A percentile compares a stretch with the other conserved stretches of the same genome.
These are phyloP conservation scores for Diaporthe batatas DNA, from an alignment of 2,329 filamentous ascomycete genomes.

Conservation along the genomic window DNA sequence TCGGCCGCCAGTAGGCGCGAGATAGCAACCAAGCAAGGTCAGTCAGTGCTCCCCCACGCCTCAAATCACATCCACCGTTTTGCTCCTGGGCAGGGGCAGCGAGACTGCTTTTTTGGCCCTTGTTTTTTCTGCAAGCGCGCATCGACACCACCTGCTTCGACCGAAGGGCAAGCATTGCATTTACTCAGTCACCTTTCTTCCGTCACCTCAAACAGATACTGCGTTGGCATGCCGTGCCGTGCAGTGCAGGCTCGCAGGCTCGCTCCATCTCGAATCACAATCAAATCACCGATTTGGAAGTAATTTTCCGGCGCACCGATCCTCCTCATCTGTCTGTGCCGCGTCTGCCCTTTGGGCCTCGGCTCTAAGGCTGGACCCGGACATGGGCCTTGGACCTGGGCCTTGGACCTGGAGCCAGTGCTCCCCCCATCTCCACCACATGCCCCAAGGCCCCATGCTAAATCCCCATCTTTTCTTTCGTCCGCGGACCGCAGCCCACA, in stretches of 20 bases:
- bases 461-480: constrained; percentile 29
- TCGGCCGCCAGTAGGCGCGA: constrained; percentile 20
- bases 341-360: constrained; percentile 25
- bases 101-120: neutral
- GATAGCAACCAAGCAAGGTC: constrained; percentile 20
- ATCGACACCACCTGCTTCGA: neutral
- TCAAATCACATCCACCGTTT: neutral
- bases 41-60: constrained; percentile 16
- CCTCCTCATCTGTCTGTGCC: constrained; percentile 18
- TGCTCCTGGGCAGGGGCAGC: neutral
- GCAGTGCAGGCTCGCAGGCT: constrained; percentile 23
- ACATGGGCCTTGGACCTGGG: constrained; percentile 6
- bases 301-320: constrained; percentile 28
- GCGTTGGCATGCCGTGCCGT: neutral
- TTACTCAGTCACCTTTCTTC: neutral
- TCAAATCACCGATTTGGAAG: constrained; percentile 25
- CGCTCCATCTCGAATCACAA: constrained; percentile 13
- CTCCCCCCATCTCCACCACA: constrained; percentile 25
- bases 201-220: neutral
- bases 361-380: constrained; percentile 27
- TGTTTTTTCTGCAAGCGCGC: neutral
- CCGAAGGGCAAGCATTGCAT: neutral
- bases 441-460: constrained; percentile 10
- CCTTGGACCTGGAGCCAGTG: constrained; percentile 5
- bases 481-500: constrained; percentile 32